These are phyloP conservation scores for Venturia aucupariae DNA, from an alignment of 2,329 filamentous ascomycete genomes.

Conservation along the genomic window DNA sequence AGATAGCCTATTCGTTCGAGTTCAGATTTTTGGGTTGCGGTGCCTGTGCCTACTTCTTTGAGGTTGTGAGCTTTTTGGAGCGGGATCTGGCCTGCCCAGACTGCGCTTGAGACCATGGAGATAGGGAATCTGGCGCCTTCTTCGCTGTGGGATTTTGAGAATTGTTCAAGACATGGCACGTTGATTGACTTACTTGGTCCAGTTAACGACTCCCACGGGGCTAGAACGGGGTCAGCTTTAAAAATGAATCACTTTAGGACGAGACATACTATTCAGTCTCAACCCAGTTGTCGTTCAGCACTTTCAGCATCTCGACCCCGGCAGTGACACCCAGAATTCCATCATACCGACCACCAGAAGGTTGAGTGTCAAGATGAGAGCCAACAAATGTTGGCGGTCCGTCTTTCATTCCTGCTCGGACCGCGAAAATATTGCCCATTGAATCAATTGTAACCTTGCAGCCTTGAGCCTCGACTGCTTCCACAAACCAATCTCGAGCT, in stretches of 20 bases:
- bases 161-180: background rate
- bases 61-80: conserved; percentile 53
- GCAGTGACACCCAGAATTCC: conserved; percentile 67
- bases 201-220: conserved; percentile 66
- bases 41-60: conserved; percentile 51
- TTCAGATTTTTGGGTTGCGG: conserved; percentile 56
- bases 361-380: conserved; percentile 52
- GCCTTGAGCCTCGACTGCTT: conserved; percentile 52
- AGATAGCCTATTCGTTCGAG: conserved; percentile 64
- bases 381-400: conserved; percentile 59
- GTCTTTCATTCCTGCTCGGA: conserved; percentile 52
- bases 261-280: conserved; percentile 49
- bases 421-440: conserved; percentile 75
- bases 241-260: background rate
- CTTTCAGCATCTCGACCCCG: conserved; percentile 62
- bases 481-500: conserved; percentile 66
- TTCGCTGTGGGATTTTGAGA: conserved; percentile 44
- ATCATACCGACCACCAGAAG: conserved; percentile 59
- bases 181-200: conserved; percentile 52
- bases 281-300: conserved; percentile 56
- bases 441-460: conserved; percentile 60
- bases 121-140: conserved; percentile 73
- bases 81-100: conserved; percentile 63
- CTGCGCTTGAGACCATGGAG: conserved; percentile 64
- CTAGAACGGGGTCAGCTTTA: background rate